Percentiles rank a stretch among this genome's conserved stretches.
Evolutionary conservation across 495 filamentous ascomycete species (phyloP).

Genomic region (Penicillium steckii): DNA sequence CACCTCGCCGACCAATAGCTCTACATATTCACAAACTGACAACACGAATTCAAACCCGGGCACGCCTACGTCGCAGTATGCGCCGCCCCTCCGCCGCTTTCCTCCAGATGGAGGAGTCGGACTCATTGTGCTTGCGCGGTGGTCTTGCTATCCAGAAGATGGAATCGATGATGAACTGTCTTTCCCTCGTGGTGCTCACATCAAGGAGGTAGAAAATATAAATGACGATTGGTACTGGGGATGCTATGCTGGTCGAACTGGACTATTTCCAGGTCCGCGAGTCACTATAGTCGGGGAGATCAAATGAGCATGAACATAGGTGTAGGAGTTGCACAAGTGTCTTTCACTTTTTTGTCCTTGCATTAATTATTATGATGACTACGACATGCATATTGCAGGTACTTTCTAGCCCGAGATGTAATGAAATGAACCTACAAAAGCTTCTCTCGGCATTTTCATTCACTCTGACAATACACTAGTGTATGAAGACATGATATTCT

Average conservation of each 20-base stretch:
- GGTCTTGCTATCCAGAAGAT: conserved; percentile 69
- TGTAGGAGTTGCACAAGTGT: not conserved
- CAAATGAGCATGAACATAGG: conserved; percentile 7
- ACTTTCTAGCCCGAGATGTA: not conserved
- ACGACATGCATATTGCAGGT: conserved; percentile 10
- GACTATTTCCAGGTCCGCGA: conserved; percentile 75
- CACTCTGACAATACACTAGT: too few relatives aligned
- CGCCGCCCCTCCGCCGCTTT: conserved; percentile 39
- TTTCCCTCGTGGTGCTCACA: conserved; percentile 80
- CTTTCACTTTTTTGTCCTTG: conserved; percentile 8
- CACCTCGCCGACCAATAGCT: conserved; percentile 1
- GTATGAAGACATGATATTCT: too few relatives aligned
- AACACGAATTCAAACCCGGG: conserved; percentile 2
- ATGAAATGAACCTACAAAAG: not conserved
- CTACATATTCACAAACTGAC: conserved; percentile 14
- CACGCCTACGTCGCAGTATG: conserved; percentile 14
- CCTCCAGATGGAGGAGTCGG: conserved; percentile 73
- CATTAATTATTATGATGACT: conserved; percentile 3
- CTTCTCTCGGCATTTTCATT: too few relatives aligned
- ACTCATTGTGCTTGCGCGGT: conserved; percentile 58
- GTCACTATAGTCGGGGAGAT: conserved; percentile 50
- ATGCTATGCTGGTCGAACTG: conserved; percentile 69
- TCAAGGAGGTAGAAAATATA: conserved; percentile 75
- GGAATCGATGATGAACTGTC: conserved; percentile 68
- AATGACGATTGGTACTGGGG: conserved; percentile 88